Conservation (phyloP, 192 early-diverging fungal species). For the Thamnidium elegans region DNA sequence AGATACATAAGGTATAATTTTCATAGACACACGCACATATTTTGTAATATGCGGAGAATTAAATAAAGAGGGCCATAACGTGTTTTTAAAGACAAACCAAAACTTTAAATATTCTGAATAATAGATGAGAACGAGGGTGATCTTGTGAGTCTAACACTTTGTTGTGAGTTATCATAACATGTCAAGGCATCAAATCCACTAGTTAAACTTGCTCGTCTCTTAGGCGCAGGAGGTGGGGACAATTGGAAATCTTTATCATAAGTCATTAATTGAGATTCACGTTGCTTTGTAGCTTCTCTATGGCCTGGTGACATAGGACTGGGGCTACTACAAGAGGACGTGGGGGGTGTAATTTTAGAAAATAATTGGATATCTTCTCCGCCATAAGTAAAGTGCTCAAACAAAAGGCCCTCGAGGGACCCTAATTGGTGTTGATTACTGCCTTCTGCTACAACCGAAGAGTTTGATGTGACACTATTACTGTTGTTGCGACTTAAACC, state of each 20-base stretch:
- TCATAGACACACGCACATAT: no score
- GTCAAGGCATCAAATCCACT: conserved; percentile 6
- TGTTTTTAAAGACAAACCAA: background rate
- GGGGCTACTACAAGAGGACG: background rate
- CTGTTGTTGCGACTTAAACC: background rate
- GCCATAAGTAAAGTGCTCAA: conserved; percentile 22
- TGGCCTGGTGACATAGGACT: background rate
- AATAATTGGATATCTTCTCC: conserved; percentile 17
- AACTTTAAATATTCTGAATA: background rate
- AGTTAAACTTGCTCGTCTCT: conserved; percentile 11
- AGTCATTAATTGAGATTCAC: background rate
- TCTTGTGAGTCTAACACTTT: background rate
- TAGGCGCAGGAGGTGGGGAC: conserved; percentile 2
- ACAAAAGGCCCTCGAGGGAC: background rate
- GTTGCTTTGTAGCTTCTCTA: background rate
- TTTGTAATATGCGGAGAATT: background rate
- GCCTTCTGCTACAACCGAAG: background rate
- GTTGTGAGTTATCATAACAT: background rate
- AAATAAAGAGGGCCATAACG: background rate
- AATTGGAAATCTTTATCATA: conserved; percentile 13
- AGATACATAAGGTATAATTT: background rate
- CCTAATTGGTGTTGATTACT: no score
- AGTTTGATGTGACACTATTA: background rate
- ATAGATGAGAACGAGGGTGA: conserved; percentile 9
- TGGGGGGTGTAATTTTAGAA: background rate